Evolutionary conservation across 2,329 filamentous ascomycete species (phyloP).

Genomic region (Aspergillus sojae): DNA sequence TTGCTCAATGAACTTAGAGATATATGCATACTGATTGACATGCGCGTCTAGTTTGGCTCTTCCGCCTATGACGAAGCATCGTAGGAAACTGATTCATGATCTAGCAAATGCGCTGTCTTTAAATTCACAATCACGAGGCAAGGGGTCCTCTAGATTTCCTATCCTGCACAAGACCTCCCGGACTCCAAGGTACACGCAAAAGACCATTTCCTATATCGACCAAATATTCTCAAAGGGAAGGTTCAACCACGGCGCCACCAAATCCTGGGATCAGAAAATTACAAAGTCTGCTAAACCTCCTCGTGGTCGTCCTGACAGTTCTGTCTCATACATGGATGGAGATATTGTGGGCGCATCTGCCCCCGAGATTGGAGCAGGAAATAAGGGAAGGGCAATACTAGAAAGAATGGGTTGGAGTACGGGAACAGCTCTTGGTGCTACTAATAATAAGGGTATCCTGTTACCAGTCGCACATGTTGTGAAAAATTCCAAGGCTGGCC

Average conservation of each 20-base stretch:
- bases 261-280: slow-evolving; percentile 26
- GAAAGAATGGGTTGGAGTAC: slow-evolving; percentile 97
- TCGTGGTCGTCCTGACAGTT: slow-evolving; percentile 44
- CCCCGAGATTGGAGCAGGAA: slow-evolving; percentile 79
- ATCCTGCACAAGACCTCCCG: slow-evolving; percentile 73
- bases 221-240: slow-evolving; percentile 38
- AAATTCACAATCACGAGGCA: slow-evolving; percentile 81
- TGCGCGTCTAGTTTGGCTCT: slow-evolving; percentile 62
- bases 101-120: slow-evolving; percentile 74
- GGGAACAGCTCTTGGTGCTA: slow-evolving; percentile 79
- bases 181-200: slow-evolving; percentile 64
- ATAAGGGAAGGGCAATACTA: slow-evolving; percentile 82
- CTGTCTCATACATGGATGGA: slow-evolving; percentile 72
- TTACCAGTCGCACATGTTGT: slow-evolving; percentile 84
- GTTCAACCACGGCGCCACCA: slow-evolving; percentile 30
- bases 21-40: background rate
- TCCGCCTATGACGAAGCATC: slow-evolving; percentile 79
- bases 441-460: slow-evolving; percentile 84
- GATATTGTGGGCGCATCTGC: slow-evolving; percentile 85
- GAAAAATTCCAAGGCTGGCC: slow-evolving; percentile 80
- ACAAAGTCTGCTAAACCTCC: slow-evolving; percentile 27
- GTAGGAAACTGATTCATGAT: slow-evolving; percentile 78
- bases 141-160: slow-evolving; percentile 72
- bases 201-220: slow-evolving; percentile 53
- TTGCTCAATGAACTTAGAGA: background rate